Evolutionary conservation across 192 early-diverging fungal genomes (phyloP), one percentile per base, ranked within the genome.

Genomic region (Backusella parvicylindrica): DNA sequence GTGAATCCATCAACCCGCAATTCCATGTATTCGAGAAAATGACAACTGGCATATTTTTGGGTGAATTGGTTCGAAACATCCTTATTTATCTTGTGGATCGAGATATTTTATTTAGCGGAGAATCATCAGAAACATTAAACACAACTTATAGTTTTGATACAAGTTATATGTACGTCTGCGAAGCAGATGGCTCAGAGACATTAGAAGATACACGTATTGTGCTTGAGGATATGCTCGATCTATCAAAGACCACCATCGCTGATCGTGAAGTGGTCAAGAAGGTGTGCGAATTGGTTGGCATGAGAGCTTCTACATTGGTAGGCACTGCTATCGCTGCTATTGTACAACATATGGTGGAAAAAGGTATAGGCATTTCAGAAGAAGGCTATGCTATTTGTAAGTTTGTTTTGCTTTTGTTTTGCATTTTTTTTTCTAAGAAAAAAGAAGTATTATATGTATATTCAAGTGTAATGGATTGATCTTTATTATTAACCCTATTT

Each of bases 1-100:
- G 92, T 37, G 89, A 91, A 73, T 94, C 95, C 26, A 86, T 83
- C 64, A 94, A 97, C 81, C 91, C 91, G 18, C 85, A 89, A 13
- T 78, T 91, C 43, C 96, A 95, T 78, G 85, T 93, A 21, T 97
- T 93, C 79, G 95, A 97, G 79, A 98, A 98, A 78, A 91, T 96
- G 89, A 95, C 95, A 30, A 93, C 94, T 21, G 95, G 95, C 28
- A 88, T 96, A 79, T 98, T 96, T 79, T 77, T 98, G 33, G 97
- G 97, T 37, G 97, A 98, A 74, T 81, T 98, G 18, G 84, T 86
- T 1, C 89, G 97, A 23, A 89, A 89, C 63, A 88, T 93, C 38
- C 70, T 97, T 23, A 79, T 94, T 33, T 90, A 97, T 71, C 86
- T 98, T 16, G 88, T 96, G 33, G 91, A 94, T 76, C 88, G 86